phyloP scores from a whole-genome alignment of 768 basidiomycete genomes.

The Pisolithus sp. region DNA sequence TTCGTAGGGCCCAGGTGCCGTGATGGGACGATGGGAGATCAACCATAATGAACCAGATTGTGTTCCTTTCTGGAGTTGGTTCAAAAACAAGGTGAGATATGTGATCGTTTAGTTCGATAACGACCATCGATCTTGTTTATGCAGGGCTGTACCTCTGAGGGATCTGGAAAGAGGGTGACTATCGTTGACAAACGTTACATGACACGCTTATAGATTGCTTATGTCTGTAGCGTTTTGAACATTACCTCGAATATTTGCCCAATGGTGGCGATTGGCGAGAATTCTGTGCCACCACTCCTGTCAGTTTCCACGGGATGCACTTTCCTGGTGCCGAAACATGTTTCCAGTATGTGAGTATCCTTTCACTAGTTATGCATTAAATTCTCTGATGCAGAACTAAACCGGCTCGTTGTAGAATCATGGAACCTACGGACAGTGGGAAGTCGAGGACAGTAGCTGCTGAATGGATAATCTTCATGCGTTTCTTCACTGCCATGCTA shows the following conservation, averaged over 20 bases:
- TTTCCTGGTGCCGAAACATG: conserved; percentile 18
- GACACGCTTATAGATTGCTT: neutral
- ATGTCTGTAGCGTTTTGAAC: conserved; percentile 19
- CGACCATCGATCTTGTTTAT: neutral
- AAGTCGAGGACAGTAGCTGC: conserved; percentile 1
- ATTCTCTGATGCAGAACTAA: neutral
- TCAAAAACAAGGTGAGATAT: conserved; percentile 20
- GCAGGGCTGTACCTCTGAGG: conserved; percentile 20
- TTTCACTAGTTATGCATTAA: too few relatives aligned
- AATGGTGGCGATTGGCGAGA: conserved; percentile 22
- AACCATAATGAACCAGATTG: conserved; percentile 23
- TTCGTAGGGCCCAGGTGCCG: conserved; percentile 11
- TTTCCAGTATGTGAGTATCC: conserved; percentile 8
- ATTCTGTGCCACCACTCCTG: conserved; percentile 31
- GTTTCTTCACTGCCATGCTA: too few relatives aligned
- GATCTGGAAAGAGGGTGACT: conserved; percentile 22
- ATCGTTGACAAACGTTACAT: too few relatives aligned
- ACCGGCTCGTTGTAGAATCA: neutral
- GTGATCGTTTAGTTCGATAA: neutral
- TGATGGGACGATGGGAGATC: conserved; percentile 24
- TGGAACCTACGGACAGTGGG: neutral
- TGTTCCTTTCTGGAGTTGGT: conserved; percentile 17
- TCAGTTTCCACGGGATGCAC: conserved; percentile 14
- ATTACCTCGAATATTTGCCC: conserved; percentile 22
- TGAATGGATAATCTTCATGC: too few relatives aligned